Evolutionary conservation across 1,139 yeast species (phyloP), one percentile per base, ranked within the genome.

Genomic region (Yamadazyma blattariae): DNA sequence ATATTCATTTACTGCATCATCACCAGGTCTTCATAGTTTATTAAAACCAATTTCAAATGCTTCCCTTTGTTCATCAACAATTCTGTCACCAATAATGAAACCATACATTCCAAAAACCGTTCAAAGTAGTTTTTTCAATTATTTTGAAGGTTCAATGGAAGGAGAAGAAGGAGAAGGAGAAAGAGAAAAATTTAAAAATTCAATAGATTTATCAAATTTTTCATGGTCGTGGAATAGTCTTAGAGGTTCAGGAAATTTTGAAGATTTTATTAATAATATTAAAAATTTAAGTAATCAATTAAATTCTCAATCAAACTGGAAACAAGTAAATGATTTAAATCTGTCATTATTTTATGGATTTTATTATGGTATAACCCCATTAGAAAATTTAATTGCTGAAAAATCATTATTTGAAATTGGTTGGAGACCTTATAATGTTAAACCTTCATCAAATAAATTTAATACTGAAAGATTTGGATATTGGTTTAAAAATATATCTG

Each of bases 321-420:
- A 25, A 15, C 34, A 16, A 11, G 11, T 15, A 4, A 31, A 31
- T 21, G 28, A 24, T 10, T 24, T 25, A 14, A 25, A 17, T 7
- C 9, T 17, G 37, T 77, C 77, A 3, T 59, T 79, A 33, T 80
- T 80, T 46, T 80, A 68, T 52, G 85, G 82, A 3, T 77, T 64
- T 48, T 80, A 78, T 47, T 79, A 68, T 51, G 81, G 81, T 2
- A 53, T 72, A 28, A 71, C 82, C 1, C 76, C 74, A 11, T 57
- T 62, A 36, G 82, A 77, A 49, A 64, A 68, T 45, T 54, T 67
- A 41, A 61, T 69, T 25, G 75, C 76, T 3, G 76, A 70, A 48
- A 49, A 59, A 3, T 59, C 61, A 40, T 59, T 70, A 35, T 64
- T 62, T 42, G 56, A 57, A 35, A 51, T 69, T 30, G 74, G 74